phyloP scores from a whole-genome alignment of 345 rosid genomes.

The Populus tremula region DNA sequence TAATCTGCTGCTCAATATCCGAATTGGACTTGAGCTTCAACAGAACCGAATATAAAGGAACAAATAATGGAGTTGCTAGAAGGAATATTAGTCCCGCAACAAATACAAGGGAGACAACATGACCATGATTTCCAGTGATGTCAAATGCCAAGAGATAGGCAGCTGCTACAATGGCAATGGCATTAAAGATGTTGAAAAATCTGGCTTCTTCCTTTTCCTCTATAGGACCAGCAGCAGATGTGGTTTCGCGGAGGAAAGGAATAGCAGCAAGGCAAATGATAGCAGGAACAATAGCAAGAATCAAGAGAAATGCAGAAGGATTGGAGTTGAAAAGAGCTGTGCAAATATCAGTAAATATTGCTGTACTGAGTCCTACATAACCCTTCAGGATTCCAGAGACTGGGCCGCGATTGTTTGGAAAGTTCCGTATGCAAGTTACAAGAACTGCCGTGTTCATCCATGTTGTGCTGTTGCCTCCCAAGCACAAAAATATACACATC shows the following conservation, averaged over 20 bases:
- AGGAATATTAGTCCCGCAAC: conserved; percentile 42
- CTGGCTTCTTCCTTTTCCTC: conserved; percentile 40
- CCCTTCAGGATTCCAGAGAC: conserved; percentile 64
- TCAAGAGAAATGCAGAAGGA: conserved; percentile 46
- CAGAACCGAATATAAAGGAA: conserved; percentile 40
- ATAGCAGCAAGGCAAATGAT: conserved; percentile 45
- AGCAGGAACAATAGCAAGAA: conserved; percentile 53
- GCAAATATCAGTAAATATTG: conserved; percentile 58
- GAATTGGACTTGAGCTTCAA: conserved; percentile 8
- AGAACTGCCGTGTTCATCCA: conserved; percentile 74
- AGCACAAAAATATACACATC: conserved; percentile 60
- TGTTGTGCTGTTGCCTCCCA: conserved; percentile 67
- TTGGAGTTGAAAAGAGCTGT: conserved; percentile 48
- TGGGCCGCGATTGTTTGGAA: conserved; percentile 55
- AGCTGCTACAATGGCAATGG: conserved; percentile 46
- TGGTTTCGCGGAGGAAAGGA: conserved; percentile 42
- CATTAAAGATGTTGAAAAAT: conserved; percentile 41
- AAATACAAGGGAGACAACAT: conserved; percentile 35
- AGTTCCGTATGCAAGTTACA: conserved; percentile 62
- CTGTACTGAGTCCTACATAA: conserved; percentile 59
- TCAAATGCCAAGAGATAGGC: conserved; percentile 50
- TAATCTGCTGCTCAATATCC: conserved; percentile 35
- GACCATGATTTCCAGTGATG: conserved; percentile 43
- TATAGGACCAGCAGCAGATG: conserved; percentile 19
- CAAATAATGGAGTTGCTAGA: conserved; percentile 41